Evolutionary conservation across 805 yeast species (phyloP), one percentile per base, ranked within the genome.

Genomic region (Clavispora carvajalis): DNA sequence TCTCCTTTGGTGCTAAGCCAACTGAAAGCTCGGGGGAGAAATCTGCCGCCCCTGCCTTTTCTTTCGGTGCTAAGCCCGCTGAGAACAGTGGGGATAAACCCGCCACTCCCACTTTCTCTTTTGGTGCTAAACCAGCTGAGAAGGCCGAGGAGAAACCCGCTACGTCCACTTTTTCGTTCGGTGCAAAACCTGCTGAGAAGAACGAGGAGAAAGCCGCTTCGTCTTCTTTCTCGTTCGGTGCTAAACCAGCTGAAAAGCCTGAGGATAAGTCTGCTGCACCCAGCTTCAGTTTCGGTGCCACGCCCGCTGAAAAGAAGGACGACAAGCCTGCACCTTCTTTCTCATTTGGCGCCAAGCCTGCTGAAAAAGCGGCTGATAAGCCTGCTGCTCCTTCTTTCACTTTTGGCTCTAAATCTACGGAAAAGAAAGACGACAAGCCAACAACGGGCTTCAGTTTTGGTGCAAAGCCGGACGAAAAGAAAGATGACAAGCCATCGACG

Each of bases 301-400:
- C 39, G 28, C 40, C 48, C 2, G 41, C 44, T 5, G 46, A 37
- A 13, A 25, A 25, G 28, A 4, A 24, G 4, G 34, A 33, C 11
- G 24, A 33, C 7, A 33, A 18, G 21, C 10, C 29, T 13, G 16
- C 37, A 3, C 7, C 26, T 13, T 17, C 10, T 33, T 19, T 31
- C 23, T 41, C 56, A 3, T 55, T 60, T 44, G 65, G 63, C n/a
- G 51, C 54, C 16, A 58, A 55, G 41, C 36, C 43, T 2, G 39
- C 6, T 7, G 36, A 22, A 24, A 36, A 17, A 26, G 12, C 10
- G 10, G 29, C 22, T n/a, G 47, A 40, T 3, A 41, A 26, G 34
- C 43, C 53, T 10, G 45, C 51, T n/a, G 11, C 21, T 22, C 35
- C 26, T 7, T 34, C n/a, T n/a, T n/a, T 34, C 19, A 33, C 45